Conservation (phyloP, 2,329 filamentous ascomycete genomes). For the Bisporella sp. region DNA sequence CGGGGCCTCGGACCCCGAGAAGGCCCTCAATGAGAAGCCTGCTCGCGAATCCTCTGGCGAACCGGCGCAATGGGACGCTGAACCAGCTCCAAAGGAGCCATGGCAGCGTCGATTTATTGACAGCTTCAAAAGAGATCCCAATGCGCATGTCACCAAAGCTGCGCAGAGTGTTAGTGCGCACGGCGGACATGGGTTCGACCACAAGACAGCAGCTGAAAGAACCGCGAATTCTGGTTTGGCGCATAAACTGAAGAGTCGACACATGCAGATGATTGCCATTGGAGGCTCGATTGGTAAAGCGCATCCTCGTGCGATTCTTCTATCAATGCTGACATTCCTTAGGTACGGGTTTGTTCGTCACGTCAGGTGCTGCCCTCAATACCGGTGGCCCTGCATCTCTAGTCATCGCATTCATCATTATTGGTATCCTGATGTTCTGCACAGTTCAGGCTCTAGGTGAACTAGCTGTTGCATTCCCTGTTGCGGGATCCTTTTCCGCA, state of each 20-base stretch:
- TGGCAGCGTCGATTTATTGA: constrained; percentile 19
- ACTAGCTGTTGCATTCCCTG: constrained; percentile 83
- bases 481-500: constrained; percentile 83
- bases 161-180: constrained; percentile 1
- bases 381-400: constrained; percentile 30
- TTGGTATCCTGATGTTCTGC: constrained; percentile 47
- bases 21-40: neutral
- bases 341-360: constrained; percentile 40
- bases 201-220: constrained; percentile 51
- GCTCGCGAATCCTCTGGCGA: neutral
- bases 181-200: constrained; percentile 40
- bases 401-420: constrained; percentile 24
- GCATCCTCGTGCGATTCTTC: no score
- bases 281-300: neutral
- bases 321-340: constrained; percentile 47
- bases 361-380: constrained; percentile 24
- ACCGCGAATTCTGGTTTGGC: constrained; percentile 71
- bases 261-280: constrained; percentile 37
- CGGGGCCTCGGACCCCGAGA: constrained; percentile 2
- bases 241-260: constrained; percentile 40
- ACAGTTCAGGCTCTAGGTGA: constrained; percentile 89
- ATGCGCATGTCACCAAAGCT: constrained; percentile 39
- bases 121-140: constrained; percentile 24
- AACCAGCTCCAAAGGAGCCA: constrained; percentile 5
- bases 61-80: neutral